Percentiles rank a stretch among this genome's conserved stretches.
These are phyloP conservation scores for Colletotrichum sp. DNA, from an alignment of 2,329 filamentous ascomycete species.

Conservation along the genomic window DNA sequence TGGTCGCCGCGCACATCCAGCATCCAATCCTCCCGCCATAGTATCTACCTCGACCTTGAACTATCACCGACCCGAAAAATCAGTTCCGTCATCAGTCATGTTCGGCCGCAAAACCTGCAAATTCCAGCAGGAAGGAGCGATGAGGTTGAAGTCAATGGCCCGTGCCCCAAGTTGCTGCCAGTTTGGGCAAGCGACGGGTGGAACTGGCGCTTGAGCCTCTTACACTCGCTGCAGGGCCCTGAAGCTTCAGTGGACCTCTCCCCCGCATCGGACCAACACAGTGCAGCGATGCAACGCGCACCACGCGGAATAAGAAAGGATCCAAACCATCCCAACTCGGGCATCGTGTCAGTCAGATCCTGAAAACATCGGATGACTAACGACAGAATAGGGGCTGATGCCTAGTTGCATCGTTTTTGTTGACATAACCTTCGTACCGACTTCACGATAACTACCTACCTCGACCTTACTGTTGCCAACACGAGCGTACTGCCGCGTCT, in stretches of 20 bases:
- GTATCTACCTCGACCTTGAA: too few relatives aligned
- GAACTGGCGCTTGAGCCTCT: not conserved
- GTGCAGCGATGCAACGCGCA: not conserved
- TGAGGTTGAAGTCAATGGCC: not conserved
- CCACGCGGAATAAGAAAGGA: not conserved
- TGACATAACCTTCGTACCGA: not conserved
- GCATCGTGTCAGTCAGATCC: not conserved
- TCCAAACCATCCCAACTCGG: not conserved
- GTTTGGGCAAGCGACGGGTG: not conserved
- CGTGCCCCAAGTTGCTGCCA: not conserved
- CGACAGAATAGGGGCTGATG: not conserved
- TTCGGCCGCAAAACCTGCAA: too few relatives aligned
- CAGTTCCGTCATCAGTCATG: too few relatives aligned
- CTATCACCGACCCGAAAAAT: too few relatives aligned
- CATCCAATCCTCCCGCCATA: too few relatives aligned
- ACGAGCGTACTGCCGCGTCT: accelerated
- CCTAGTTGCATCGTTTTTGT: not conserved
- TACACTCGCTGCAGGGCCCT: not conserved
- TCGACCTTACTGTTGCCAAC: not conserved
- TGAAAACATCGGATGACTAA: not conserved
- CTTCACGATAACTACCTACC: not conserved
- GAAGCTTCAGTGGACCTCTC: not conserved
- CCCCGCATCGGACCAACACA: not conserved
- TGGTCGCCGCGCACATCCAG: too few relatives aligned
- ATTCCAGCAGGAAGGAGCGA: too few relatives aligned